Evolutionary conservation across 2,329 filamentous ascomycete genomes (phyloP).

Genomic region (Biscogniauxia sp.): DNA sequence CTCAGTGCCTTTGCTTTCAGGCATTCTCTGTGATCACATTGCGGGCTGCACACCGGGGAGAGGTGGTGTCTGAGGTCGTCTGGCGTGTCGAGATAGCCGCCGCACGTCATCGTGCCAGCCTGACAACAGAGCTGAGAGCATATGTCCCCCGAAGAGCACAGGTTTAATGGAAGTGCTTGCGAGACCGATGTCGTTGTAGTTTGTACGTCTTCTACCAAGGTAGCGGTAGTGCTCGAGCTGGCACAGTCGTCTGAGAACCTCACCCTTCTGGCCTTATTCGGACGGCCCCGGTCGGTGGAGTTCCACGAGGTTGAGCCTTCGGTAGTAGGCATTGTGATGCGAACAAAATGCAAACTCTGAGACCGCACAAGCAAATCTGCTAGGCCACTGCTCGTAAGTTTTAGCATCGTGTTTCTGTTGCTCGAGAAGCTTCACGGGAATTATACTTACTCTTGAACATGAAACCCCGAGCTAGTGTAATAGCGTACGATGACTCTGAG

Average conservation of each 20-base stretch:
- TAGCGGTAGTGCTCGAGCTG: too few species aligned
- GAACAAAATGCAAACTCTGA: constrained; percentile 5
- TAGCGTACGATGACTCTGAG: constrained; percentile 8
- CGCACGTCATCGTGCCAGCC: neutral
- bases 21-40: constrained; percentile 8
- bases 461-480: constrained; percentile 1
- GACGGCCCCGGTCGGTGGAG: neutral
- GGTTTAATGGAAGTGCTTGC: neutral
- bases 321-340: constrained; percentile 3
- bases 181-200: neutral
- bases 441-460: neutral
- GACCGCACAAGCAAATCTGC: constrained; percentile 9
- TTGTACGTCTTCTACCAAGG: too few species aligned
- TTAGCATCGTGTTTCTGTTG: neutral
- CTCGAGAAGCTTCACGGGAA: neutral
- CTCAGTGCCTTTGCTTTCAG: constrained; percentile 3
- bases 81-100: constrained; percentile 8
- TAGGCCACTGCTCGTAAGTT: neutral
- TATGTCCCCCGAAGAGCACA: constrained; percentile 3
- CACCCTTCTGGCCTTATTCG: constrained; percentile 2
- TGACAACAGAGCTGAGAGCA: constrained; percentile 9
- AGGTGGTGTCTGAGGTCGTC: constrained; percentile 10
- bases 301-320: neutral
- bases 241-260: constrained; percentile 1
- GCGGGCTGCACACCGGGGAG: constrained; percentile 1